These are phyloP conservation scores for Cladorrhinum sp. DNA, from an alignment of 2,329 filamentous ascomycete species.

Conservation along the genomic window DNA sequence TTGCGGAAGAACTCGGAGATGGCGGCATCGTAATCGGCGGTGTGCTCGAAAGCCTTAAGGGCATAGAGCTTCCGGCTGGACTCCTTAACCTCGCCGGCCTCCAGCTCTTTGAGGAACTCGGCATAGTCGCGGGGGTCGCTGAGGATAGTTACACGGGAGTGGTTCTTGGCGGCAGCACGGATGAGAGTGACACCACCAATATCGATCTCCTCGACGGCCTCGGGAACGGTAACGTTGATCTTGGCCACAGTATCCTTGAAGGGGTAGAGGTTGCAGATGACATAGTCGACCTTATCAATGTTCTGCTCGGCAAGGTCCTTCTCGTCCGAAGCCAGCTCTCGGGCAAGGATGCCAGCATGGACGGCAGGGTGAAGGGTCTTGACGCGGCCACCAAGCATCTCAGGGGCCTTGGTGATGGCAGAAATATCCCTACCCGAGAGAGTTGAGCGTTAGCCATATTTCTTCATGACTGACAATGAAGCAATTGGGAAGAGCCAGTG, in stretches of 20 bases:
- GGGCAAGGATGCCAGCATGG: constrained; percentile 85
- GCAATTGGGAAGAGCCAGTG: background rate
- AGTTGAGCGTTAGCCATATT: constrained; percentile 1
- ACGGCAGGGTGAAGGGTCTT: constrained; percentile 98
- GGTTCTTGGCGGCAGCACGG: constrained; percentile 96
- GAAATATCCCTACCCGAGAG: constrained; percentile 77
- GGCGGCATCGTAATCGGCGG: constrained; percentile 90
- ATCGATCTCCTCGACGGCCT: constrained; percentile 98
- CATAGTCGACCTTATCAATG: constrained; percentile 91
- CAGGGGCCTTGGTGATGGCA: constrained; percentile 91
- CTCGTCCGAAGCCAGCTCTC: constrained; percentile 91
- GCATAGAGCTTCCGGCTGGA: constrained; percentile 84
- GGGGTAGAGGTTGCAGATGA: constrained; percentile 97
- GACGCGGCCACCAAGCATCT: constrained; percentile 82
- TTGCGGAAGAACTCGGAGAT: constrained; percentile 98
- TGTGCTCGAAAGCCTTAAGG: constrained; percentile 97
- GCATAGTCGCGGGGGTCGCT: constrained; percentile 92
- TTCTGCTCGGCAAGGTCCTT: constrained; percentile 94
- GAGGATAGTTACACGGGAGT: constrained; percentile 90
- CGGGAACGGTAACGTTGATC: constrained; percentile 92
- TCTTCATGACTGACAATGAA: background rate
- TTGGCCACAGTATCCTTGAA: constrained; percentile 99
- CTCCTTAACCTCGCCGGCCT: constrained; percentile 81
- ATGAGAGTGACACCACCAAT: constrained; percentile 97
- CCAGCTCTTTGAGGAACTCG: constrained; percentile 87